These are phyloP conservation scores for Penicillium griseofulvum DNA, from an alignment of 2,329 filamentous ascomycete genomes.

Conservation along the genomic window DNA sequence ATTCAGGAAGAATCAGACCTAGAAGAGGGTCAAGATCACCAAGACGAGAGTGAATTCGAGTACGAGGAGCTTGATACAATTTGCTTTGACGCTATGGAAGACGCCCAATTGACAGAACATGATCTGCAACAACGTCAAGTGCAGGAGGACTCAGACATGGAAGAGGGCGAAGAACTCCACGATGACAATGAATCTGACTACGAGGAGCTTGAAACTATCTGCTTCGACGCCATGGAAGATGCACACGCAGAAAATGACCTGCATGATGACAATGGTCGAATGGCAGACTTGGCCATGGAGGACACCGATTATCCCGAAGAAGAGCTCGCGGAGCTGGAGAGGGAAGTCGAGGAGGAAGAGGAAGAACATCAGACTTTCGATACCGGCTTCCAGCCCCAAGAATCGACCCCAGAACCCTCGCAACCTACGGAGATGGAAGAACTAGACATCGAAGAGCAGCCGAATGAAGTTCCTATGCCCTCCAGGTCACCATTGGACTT, in stretches of 20 bases:
- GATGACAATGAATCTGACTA: background rate
- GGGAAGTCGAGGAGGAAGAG: background rate
- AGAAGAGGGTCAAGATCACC: background rate
- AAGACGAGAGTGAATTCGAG: background rate
- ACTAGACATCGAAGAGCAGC: background rate
- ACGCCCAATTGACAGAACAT: background rate
- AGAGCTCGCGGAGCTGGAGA: background rate
- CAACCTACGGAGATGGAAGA: background rate
- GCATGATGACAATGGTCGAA: background rate
- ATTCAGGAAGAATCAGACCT: background rate
- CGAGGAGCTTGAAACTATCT: constrained; percentile 21
- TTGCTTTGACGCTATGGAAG: constrained; percentile 5
- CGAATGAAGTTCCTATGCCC: background rate
- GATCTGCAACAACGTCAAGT: background rate
- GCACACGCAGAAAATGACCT: background rate
- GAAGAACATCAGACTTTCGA: background rate
- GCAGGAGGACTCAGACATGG: background rate
- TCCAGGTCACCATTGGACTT: background rate
- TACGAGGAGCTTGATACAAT: constrained; percentile 14
- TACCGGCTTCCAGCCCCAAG: background rate
- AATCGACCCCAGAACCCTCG: background rate
- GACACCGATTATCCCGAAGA: background rate
- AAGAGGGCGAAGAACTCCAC: background rate
- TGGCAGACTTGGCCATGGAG: background rate
- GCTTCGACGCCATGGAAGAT: constrained; percentile 23